Conservation (phyloP, 495 filamentous ascomycete genomes). For the Daldinia concentrica region DNA sequence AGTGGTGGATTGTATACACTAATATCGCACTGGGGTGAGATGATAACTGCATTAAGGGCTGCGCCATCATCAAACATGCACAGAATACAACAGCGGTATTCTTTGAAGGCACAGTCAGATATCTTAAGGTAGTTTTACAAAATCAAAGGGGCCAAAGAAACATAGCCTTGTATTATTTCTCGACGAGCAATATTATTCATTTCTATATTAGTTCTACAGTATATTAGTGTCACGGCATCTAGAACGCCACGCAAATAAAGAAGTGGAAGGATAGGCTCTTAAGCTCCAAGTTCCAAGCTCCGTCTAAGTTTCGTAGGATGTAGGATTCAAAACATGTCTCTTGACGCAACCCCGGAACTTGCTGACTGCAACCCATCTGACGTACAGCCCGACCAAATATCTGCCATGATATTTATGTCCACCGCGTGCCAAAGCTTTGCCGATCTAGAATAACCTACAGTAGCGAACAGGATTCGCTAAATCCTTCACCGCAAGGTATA, state of each 20-base stretch:
- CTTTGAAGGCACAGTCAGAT: background rate
- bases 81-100: background rate
- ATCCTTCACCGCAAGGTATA: conserved; percentile 36
- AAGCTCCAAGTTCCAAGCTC: conserved; percentile 24
- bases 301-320: conserved; percentile 16
- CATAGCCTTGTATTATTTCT: background rate
- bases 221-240: conserved; percentile 2
- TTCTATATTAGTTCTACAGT: background rate
- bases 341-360: conserved; percentile 26
- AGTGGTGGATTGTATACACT: background rate
- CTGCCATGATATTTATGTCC: conserved; percentile 15
- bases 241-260: conserved; percentile 10
- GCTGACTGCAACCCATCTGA: conserved; percentile 32
- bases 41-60: background rate
- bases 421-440: conserved; percentile 18
- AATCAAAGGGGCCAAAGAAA: background rate
- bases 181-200: background rate
- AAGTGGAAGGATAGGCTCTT: background rate
- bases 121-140: background rate
- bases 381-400: conserved; percentile 14
- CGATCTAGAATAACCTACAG: conserved; percentile 20
- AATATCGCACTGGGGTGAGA: background rate
- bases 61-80: background rate
- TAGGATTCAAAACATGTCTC: conserved; percentile 32
- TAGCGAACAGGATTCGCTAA: conserved; percentile 21